Evolutionary conservation across 352 stramenopile species (phyloP).

Genomic region (Phytophthora nicotianae): DNA sequence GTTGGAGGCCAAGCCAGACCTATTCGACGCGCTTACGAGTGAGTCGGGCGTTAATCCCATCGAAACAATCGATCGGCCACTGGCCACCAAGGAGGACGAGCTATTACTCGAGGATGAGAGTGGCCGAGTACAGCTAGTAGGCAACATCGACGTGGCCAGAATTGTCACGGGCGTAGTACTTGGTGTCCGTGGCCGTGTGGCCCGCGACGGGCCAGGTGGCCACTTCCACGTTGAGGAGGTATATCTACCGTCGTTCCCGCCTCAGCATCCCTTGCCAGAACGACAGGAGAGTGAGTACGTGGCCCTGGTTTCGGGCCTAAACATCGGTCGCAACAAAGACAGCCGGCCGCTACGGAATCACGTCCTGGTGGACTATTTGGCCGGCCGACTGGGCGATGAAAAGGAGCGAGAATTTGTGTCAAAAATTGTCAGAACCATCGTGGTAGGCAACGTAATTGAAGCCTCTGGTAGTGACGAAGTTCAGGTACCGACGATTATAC

Average conservation of each 20-base stretch:
- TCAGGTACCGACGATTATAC: constrained; percentile 39
- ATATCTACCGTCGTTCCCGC: constrained; percentile 56
- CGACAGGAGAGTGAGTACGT: constrained; percentile 66
- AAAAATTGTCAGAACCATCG: constrained; percentile 76
- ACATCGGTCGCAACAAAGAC: constrained; percentile 46
- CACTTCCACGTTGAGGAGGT: constrained; percentile 69
- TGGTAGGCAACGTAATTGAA: constrained; percentile 68
- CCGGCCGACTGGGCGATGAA: constrained; percentile 57
- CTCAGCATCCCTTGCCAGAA: constrained; percentile 52
- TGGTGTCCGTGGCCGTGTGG: constrained; percentile 66
- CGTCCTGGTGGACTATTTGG: constrained; percentile 81
- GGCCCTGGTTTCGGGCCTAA: constrained; percentile 65
- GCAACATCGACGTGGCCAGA: constrained; percentile 50
- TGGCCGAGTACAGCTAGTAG: constrained; percentile 78
- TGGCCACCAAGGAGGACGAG: constrained; percentile 75
- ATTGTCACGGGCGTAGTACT: constrained; percentile 82
- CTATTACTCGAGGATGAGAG: constrained; percentile 90
- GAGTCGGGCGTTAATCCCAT: constrained; percentile 61
- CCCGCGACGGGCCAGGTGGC: constrained; percentile 32
- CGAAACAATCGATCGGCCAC: constrained; percentile 33
- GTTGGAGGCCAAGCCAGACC: constrained; percentile 71
- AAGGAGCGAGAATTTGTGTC: constrained; percentile 66
- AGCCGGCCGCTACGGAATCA: constrained; percentile 55
- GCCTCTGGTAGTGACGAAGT: constrained; percentile 17
- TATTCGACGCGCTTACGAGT: constrained; percentile 80